phyloP scores from a whole-genome alignment of 2,329 filamentous ascomycete genomes.

The Neofusicoccum ribis region DNA sequence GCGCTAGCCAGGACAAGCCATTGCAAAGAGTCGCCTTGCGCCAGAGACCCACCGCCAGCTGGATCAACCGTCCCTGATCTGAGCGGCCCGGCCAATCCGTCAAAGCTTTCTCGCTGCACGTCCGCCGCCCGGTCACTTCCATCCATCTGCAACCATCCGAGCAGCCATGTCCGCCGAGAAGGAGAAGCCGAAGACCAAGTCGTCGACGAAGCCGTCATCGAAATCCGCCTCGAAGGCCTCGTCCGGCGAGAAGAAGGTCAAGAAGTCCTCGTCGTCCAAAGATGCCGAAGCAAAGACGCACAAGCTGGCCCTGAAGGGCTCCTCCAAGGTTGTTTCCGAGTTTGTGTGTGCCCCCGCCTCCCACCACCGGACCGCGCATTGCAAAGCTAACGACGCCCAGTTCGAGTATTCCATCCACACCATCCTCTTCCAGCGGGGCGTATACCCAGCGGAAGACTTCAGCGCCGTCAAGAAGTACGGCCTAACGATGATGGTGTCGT shows the following conservation, averaged over 20 bases:
- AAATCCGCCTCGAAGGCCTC: slow-evolving; percentile 20
- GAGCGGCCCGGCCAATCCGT: slow-evolving; percentile 13
- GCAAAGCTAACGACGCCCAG: slow-evolving; percentile 41
- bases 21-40: background rate
- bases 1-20: slow-evolving; percentile 11
- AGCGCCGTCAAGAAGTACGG: slow-evolving; percentile 99
- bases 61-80: slow-evolving; percentile 4
- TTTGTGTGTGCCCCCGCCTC: slow-evolving; percentile 67
- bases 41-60: slow-evolving; percentile 3
- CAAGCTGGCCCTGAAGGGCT: slow-evolving; percentile 86
- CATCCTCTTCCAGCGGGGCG: slow-evolving; percentile 86
- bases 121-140: background rate
- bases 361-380: background rate
- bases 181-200: slow-evolving; percentile 14
- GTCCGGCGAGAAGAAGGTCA: slow-evolving; percentile 13
- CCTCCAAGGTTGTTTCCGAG: slow-evolving; percentile 86
- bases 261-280: slow-evolving; percentile 35
- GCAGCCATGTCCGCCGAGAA: slow-evolving; percentile 5
- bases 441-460: slow-evolving; percentile 94
- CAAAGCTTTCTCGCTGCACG: slow-evolving; percentile 9
- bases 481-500: slow-evolving; percentile 93
- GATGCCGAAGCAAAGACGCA: slow-evolving; percentile 81
- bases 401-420: slow-evolving; percentile 99
- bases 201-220: slow-evolving; percentile 20
- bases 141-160: background rate